Conservation (phyloP, 2,329 filamentous ascomycete genomes). For the Myriosclerotinia duriaeana region DNA sequence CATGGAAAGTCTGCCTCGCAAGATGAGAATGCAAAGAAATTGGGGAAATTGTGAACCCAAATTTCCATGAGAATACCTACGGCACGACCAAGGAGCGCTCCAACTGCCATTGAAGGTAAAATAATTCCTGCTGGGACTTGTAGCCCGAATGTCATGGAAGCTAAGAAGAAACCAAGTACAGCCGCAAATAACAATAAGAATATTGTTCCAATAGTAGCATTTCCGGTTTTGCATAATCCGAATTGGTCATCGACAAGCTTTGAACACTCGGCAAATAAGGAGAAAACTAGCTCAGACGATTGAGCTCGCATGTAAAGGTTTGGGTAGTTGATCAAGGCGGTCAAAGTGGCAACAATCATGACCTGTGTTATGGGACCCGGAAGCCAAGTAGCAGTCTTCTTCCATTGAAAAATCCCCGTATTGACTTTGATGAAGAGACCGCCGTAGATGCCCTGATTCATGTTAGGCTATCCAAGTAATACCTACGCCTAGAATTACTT, state of each 20-base stretch:
- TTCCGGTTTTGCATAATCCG: slow-evolving; percentile 84
- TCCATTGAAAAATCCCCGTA: slow-evolving; percentile 81
- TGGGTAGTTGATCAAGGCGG: slow-evolving; percentile 88
- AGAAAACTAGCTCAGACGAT: slow-evolving; percentile 85
- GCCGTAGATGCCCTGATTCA: slow-evolving; percentile 76
- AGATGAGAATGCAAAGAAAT: slow-evolving; percentile 20
- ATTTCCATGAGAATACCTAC: slow-evolving; percentile 88
- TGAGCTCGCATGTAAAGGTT: slow-evolving; percentile 96
- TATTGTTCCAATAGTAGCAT: slow-evolving; percentile 78
- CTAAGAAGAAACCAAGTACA: slow-evolving; percentile 78
- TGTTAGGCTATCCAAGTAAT: slow-evolving; percentile 26
- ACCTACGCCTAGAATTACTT: slow-evolving; percentile 35
- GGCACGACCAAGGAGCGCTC: slow-evolving; percentile 84
- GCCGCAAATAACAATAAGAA: slow-evolving; percentile 80
- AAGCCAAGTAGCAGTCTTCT: slow-evolving; percentile 63
- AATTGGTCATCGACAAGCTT: slow-evolving; percentile 81
- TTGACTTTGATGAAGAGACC: slow-evolving; percentile 94
- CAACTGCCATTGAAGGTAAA: slow-evolving; percentile 92
- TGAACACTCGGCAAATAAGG: slow-evolving; percentile 87
- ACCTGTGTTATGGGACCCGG: slow-evolving; percentile 79
- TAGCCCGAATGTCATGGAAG: slow-evolving; percentile 86
- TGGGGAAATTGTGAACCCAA: slow-evolving; percentile 62
- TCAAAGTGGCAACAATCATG: slow-evolving; percentile 72
- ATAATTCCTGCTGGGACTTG: slow-evolving; percentile 95
- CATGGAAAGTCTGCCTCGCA: slow-evolving; percentile 68